Evolutionary conservation across 768 basidiomycete genomes (phyloP).

Genomic region (Candolleomyces aberdarensis): DNA sequence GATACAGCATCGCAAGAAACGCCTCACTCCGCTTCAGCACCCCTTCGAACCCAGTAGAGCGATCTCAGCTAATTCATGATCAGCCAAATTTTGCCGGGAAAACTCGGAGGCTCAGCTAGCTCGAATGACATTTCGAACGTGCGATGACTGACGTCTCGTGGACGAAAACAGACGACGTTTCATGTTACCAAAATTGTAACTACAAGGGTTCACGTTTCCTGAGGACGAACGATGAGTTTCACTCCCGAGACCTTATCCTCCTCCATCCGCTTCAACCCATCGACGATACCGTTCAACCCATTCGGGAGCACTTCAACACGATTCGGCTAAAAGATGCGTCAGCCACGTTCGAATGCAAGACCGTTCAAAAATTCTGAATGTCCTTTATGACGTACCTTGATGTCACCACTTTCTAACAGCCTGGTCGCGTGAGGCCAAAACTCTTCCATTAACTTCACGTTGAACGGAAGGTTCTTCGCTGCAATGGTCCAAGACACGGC

Average conservation of each 20-base stretch:
- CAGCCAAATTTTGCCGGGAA: too few species aligned
- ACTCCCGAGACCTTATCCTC: constrained; percentile 37
- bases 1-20: too few species aligned
- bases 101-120: too few species aligned
- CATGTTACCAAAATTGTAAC: too few species aligned
- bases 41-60: too few species aligned
- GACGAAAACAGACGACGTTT: too few species aligned
- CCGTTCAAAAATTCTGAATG: too few species aligned
- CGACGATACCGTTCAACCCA: constrained; percentile 42
- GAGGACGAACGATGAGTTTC: constrained; percentile 41
- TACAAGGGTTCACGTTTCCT: constrained; percentile 25
- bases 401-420: constrained; percentile 28
- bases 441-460: constrained; percentile 15
- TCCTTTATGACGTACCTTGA: constrained; percentile 24
- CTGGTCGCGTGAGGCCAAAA: constrained; percentile 21
- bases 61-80: too few species aligned
- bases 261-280: constrained; percentile 38
- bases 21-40: too few species aligned
- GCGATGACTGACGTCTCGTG: too few species aligned
- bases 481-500: constrained; percentile 15
- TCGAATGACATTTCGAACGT: too few species aligned
- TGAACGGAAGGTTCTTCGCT: constrained; percentile 20
- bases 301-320: constrained; percentile 38
- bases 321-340: constrained; percentile 28
- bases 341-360: too few species aligned